Evolutionary conservation across 2,329 filamentous ascomycete species (phyloP).

Genomic region (Nectriaceae sp.): DNA sequence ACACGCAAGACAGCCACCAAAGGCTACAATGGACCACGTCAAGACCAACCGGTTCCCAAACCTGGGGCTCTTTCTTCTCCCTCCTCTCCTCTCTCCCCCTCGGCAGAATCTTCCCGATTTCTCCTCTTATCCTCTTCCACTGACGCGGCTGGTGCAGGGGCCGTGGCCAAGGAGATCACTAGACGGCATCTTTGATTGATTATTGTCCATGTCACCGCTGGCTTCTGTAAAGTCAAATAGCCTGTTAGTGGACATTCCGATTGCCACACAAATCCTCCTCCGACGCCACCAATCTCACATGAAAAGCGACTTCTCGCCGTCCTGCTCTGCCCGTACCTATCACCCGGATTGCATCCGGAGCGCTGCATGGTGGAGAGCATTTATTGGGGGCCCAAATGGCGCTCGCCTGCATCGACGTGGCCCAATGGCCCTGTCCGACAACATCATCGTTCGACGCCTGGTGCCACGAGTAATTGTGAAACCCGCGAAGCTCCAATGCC

Average conservation of each 20-base stretch:
- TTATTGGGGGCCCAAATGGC: slow-evolving; percentile 13
- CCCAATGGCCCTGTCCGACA: slow-evolving; percentile 19
- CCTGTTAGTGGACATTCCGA: neutral
- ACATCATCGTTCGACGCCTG: slow-evolving; percentile 18
- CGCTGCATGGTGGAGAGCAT: slow-evolving; percentile 14
- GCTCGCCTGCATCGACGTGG: slow-evolving; percentile 24
- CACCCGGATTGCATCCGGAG: slow-evolving; percentile 9
- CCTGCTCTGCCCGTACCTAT: neutral
- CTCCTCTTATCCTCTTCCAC: too few relatives aligned
- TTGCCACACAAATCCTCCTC: neutral
- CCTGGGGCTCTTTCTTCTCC: too few relatives aligned
- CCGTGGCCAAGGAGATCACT: too few relatives aligned
- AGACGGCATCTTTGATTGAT: too few relatives aligned
- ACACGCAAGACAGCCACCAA: too few relatives aligned
- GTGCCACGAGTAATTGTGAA: slow-evolving; percentile 5
- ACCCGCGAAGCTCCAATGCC: slow-evolving; percentile 1
- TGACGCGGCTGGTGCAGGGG: too few relatives aligned
- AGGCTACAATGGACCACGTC: too few relatives aligned
- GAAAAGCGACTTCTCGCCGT: neutral
- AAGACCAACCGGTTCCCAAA: too few relatives aligned
- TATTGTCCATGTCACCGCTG: too few relatives aligned
- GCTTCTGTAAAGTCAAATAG: too few relatives aligned
- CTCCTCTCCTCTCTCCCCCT: too few relatives aligned
- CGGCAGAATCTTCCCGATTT: too few relatives aligned
- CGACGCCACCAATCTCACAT: slow-evolving; percentile 1